phyloP scores from a whole-genome alignment of 345 rosid genomes.

The Eucalyptus decipiens region DNA sequence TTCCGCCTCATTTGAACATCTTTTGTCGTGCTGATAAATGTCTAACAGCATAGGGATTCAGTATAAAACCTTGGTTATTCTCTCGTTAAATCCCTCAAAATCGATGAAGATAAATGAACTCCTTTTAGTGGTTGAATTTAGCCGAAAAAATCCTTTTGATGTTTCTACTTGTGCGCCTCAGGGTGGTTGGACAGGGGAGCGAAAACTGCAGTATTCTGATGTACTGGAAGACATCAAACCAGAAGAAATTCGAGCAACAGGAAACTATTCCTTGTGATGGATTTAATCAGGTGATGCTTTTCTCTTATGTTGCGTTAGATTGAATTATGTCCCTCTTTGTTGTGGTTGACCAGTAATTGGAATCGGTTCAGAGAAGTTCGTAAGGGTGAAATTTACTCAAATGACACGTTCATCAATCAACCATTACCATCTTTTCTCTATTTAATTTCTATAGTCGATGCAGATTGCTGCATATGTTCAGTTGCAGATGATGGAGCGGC shows the following conservation, averaged over 20 bases:
- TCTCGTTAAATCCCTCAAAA: background rate
- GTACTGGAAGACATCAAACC: background rate
- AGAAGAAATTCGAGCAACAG: too few relatives aligned
- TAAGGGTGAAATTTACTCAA: background rate
- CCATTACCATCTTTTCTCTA: background rate
- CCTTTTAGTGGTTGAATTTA: too few relatives aligned
- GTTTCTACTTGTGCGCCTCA: slow-evolving; percentile 1
- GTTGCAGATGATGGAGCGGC: slow-evolving; percentile 61
- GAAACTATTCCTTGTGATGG: too few relatives aligned
- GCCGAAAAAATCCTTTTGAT: background rate
- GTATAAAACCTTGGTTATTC: background rate
- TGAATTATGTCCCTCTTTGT: background rate
- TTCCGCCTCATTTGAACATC: too few relatives aligned
- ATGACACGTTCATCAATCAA: background rate
- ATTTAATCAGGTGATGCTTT: slow-evolving; percentile 51
- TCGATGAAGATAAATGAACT: too few relatives aligned
- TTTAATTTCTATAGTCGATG: background rate
- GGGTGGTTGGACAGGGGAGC: slow-evolving; percentile 99
- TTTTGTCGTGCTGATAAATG: too few relatives aligned
- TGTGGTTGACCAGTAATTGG: background rate
- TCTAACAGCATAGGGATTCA: background rate
- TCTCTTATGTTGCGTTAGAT: background rate
- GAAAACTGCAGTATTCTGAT: slow-evolving; percentile 60
- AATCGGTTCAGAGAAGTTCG: background rate
- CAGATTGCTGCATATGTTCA: slow-evolving; percentile 95